Conservation (phyloP, 805 yeast genomes). For the Yarrowia sp. region DNA sequence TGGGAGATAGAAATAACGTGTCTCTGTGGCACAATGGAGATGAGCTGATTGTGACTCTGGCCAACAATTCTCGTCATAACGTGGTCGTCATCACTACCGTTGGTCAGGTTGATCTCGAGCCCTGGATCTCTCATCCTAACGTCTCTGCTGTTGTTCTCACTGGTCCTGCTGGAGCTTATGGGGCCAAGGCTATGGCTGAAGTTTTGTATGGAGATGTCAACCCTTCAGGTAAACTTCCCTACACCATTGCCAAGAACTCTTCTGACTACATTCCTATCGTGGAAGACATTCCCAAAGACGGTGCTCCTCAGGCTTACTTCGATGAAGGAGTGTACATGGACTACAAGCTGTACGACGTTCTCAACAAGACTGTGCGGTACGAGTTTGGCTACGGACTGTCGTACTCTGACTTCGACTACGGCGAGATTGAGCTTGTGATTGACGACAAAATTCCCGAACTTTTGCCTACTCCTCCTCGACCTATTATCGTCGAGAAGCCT, state of each 20-base stretch:
- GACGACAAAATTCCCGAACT: conserved; percentile 55
- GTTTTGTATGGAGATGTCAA: conserved; percentile 65
- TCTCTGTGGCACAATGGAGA: conserved; percentile 67
- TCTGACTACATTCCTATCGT: conserved; percentile 59
- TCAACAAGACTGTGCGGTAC: conserved; percentile 62
- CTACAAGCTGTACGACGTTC: conserved; percentile 64
- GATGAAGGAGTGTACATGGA: conserved; percentile 60
- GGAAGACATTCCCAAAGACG: conserved; percentile 51
- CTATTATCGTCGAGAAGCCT: neutral
- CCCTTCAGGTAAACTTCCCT: conserved; percentile 70
- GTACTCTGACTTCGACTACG: conserved; percentile 54
- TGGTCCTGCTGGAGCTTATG: conserved; percentile 63
- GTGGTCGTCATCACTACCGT: conserved; percentile 65
- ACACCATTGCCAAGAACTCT: conserved; percentile 64
- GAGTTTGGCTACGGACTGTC: conserved; percentile 71
- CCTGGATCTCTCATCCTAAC: conserved; percentile 62
- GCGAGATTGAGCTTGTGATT: conserved; percentile 51
- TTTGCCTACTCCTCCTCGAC: conserved; percentile 53
- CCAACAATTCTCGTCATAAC: conserved; percentile 60
- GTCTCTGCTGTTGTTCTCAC: conserved; percentile 64
- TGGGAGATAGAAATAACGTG: conserved; percentile 62
- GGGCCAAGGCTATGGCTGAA: conserved; percentile 65
- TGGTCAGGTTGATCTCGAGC: conserved; percentile 66
- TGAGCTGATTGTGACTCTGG: conserved; percentile 58
- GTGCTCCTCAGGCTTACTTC: conserved; percentile 50